Conservation (phyloP, 805 yeast genomes). For the Pichia paraexigua region DNA sequence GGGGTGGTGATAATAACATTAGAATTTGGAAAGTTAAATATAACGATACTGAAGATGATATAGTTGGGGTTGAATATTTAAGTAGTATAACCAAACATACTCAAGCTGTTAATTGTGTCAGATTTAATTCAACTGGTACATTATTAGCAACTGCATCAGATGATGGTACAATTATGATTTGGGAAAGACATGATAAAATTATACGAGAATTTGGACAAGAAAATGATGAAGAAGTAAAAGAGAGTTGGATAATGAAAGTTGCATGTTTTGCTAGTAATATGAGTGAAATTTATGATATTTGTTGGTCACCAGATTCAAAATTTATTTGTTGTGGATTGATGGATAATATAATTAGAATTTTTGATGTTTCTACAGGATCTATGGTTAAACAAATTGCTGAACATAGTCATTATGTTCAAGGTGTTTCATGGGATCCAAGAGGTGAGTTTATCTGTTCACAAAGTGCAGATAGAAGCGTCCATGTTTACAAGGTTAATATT, state of each 20-base stretch:
- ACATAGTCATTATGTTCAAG: conserved; percentile 89
- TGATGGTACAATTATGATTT: conserved; percentile 80
- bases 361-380: conserved; percentile 47
- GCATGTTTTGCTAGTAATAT: conserved; percentile 46
- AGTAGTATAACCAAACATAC: conserved; percentile 82
- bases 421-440: conserved; percentile 91
- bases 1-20: conserved; percentile 92
- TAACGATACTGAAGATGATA: conserved; percentile 17
- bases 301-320: conserved; percentile 84
- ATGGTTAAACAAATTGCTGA: conserved; percentile 55
- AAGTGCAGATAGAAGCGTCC: conserved; percentile 80
- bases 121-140: conserved; percentile 68
- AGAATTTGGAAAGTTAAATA: conserved; percentile 35
- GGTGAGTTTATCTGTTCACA: conserved; percentile 76
- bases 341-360: conserved; percentile 77
- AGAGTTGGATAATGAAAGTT: conserved; percentile 64
- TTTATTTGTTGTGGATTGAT: conserved; percentile 82
- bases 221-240: conserved; percentile 48
- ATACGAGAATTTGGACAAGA: conserved; percentile 55
- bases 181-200: conserved; percentile 55
- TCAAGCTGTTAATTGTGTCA: conserved; percentile 87
- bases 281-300: conserved; percentile 81
- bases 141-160: conserved; percentile 87
- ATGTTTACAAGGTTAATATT: conserved; percentile 46
- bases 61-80: conserved; percentile 54